A percentile compares a stretch with the other conserved stretches of the same genome.
phyloP scores from a whole-genome alignment of 2,329 filamentous ascomycete genomes.

The Drechslerella dactyloides region DNA sequence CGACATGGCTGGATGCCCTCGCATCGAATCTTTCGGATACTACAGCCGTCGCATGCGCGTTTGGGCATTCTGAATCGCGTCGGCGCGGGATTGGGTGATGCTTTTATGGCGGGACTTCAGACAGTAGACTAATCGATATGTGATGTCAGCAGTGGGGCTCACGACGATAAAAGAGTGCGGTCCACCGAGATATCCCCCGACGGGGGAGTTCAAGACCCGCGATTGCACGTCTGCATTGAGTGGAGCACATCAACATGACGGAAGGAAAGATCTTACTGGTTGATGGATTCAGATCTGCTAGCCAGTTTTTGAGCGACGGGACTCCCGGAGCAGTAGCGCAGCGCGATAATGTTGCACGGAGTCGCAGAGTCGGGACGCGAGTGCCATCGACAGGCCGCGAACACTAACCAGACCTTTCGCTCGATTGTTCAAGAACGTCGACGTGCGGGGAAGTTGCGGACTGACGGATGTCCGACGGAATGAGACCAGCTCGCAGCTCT shows the following conservation, averaged over 20 bases:
- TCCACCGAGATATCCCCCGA: slow-evolving; percentile 32
- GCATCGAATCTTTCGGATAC: slow-evolving; percentile 64
- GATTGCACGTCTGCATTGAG: background rate
- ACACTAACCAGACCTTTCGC: background rate
- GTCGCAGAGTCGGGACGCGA: background rate
- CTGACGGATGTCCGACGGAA: background rate
- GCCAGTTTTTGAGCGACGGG: background rate
- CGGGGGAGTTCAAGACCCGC: background rate
- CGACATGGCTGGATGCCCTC: slow-evolving; percentile 62
- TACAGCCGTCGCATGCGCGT: slow-evolving; percentile 64
- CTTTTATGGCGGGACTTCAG: slow-evolving; percentile 10
- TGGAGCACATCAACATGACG: background rate
- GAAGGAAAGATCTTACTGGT: background rate
- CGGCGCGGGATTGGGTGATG: slow-evolving; percentile 8
- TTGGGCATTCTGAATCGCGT: slow-evolving; percentile 55
- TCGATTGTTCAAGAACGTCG: background rate
- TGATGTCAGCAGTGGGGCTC: slow-evolving; percentile 44
- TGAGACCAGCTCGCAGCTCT: background rate
- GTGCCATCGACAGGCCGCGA: background rate
- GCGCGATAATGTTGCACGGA: background rate
- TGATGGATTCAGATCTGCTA: background rate
- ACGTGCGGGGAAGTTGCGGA: background rate
- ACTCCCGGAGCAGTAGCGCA: background rate
- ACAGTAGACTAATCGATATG: background rate
- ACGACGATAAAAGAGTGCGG: background rate